Evolutionary conservation across 2,329 filamentous ascomycete genomes (phyloP).

Genomic region (Biscogniauxia mediterranea): DNA sequence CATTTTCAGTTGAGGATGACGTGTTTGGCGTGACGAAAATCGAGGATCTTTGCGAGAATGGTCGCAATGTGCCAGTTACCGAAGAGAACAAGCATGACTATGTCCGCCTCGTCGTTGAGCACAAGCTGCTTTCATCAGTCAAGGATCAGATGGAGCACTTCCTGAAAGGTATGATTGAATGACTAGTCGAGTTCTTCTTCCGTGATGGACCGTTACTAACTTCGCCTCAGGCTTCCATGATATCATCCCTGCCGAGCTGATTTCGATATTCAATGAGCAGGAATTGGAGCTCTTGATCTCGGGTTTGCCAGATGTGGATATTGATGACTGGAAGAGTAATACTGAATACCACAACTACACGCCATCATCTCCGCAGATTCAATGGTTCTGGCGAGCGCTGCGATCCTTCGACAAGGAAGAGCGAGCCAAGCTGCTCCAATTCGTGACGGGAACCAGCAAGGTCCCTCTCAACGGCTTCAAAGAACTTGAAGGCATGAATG

Average conservation of each 20-base stretch:
- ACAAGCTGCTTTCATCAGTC: constrained; percentile 87
- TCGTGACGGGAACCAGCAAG: constrained; percentile 97
- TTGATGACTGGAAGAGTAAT: constrained; percentile 99
- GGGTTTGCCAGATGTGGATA: constrained; percentile 92
- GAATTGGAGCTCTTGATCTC: constrained; percentile 96
- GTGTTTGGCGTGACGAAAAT: constrained; percentile 87
- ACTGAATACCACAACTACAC: constrained; percentile 99
- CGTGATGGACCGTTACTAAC: constrained; percentile 30
- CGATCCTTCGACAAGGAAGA: constrained; percentile 99
- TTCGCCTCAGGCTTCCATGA: constrained; percentile 78
- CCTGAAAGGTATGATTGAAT: constrained; percentile 63
- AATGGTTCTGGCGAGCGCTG: constrained; percentile 99
- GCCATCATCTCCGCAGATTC: constrained; percentile 90
- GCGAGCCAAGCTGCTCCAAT: constrained; percentile 92
- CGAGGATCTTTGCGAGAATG: constrained; percentile 82
- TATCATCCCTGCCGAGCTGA: constrained; percentile 89
- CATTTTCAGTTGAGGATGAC: constrained; percentile 90
- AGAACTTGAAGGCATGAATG: constrained; percentile 99
- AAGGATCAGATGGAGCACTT: constrained; percentile 94
- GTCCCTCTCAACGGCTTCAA: constrained; percentile 98
- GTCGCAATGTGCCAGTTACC: constrained; percentile 88
- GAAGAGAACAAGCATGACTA: constrained; percentile 99
- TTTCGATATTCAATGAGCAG: constrained; percentile 98
- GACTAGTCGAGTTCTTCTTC: constrained; percentile 4
- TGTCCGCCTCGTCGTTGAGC: constrained; percentile 89